Evolutionary conservation across 169 alveolate genomes (phyloP), one percentile per base, ranked within the genome.

Genomic region (Amoebophrya sp.): DNA sequence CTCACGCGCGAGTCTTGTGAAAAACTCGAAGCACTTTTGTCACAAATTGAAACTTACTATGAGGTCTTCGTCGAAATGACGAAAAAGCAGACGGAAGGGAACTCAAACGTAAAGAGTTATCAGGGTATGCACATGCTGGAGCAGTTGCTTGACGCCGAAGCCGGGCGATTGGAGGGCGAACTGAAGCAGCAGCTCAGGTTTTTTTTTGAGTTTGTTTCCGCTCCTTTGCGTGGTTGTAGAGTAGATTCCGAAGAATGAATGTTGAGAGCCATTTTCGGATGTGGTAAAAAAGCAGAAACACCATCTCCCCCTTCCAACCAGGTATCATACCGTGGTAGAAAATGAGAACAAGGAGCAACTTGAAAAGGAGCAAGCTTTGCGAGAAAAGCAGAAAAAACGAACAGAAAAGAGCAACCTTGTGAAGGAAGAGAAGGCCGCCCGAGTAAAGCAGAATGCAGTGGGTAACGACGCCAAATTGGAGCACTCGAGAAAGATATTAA

Each of bases 101-200:
- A 66, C 35, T 18, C 83, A 25, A 66, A 66, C 83, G 83, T n/a
- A 25, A 66, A 66, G 35, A 66, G 83, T 25, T 66, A 66, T 25
- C 83, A 66, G 83, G 18, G 83, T 25, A 66, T 66, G 83, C 83
- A 66, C 35, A 66, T 66, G 83, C 83, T 66, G 7, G 83, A 66
- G 35, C 83, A 66, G 35, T n/a, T 66, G 29, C 32, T 66, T 0
- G 83, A 66, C 35, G 83, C 83, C 29, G 83, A 66, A 25, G 83
- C 83, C 29, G 83, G 83, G 38, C 83, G 83, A n/a, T 66, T 66
- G 18, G 83, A 66, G 83, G 83, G 83, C 29, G 83, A 66, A 25
- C 83, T 66, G 83, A 66, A 66, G 83, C 83, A 66, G 83, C 83
- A 66, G 35, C 83, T 66, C 18, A 47, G 66, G 66, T 47, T n/a